Conservation (phyloP, 495 filamentous ascomycete species). For the Astrocystis sublimbata region DNA sequence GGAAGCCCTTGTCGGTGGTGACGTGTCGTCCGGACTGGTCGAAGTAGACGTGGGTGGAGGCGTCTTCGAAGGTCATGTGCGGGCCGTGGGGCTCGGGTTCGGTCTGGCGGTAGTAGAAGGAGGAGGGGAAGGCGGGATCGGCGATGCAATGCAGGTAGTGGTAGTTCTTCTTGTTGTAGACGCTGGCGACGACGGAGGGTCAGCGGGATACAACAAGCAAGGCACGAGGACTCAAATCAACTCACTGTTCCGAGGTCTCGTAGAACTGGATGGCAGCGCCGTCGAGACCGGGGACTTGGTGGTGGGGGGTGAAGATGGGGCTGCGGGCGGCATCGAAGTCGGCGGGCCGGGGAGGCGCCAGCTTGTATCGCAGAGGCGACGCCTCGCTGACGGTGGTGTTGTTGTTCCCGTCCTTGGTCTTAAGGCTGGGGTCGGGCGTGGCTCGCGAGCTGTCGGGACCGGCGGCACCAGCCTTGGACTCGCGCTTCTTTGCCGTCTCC, state of each 20-base stretch:
- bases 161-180: conserved; percentile 88
- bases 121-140: conserved; percentile 80
- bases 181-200: conserved; percentile 52
- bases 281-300: conserved; percentile 46
- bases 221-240: conserved; percentile 5
- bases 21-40: conserved; percentile 60
- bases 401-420: conserved; percentile 58
- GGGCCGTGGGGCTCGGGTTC: conserved; percentile 79
- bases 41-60: conserved; percentile 73
- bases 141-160: conserved; percentile 90
- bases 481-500: conserved; percentile 75
- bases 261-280: conserved; percentile 56
- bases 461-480: conserved; percentile 57
- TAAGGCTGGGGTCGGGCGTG: conserved; percentile 59
- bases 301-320: conserved; percentile 55
- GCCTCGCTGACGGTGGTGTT: conserved; percentile 44
- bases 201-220: conserved; percentile 23
- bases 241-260: conserved; percentile 67
- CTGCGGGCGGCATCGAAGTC: conserved; percentile 61
- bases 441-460: conserved; percentile 45
- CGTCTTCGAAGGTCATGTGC: conserved; percentile 89
- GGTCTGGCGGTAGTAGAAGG: conserved; percentile 84
- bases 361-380: conserved; percentile 57
- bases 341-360: conserved; percentile 56
- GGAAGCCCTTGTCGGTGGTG: conserved; percentile 78